Evolutionary conservation across 2,329 filamentous ascomycete genomes (phyloP), one percentile per base, ranked within the genome.

Genomic region (Diaporthe sp.): DNA sequence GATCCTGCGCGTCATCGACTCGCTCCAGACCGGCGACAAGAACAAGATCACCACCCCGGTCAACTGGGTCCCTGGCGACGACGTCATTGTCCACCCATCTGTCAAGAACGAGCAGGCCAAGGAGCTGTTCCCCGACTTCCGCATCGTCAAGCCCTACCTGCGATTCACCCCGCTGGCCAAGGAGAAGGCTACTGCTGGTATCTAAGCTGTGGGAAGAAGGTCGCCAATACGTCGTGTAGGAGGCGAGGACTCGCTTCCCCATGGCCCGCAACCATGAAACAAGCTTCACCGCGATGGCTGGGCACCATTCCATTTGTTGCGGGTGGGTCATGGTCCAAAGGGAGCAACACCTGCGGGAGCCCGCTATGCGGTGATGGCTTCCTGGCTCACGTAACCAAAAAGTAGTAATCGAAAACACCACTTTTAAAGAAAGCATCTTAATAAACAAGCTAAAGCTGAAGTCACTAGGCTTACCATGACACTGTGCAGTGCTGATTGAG

Each of bases 1-100:
- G 89, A 92, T 96, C 71, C 91, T 95, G 80, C 92, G 94, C 82
- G 92, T 95, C 79, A 86, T 95, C 84, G 93, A 95, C 88, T 94
- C 93, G 75, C 90, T 95, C 78, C 93, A 95, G 89, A 92, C 92
- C 58, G 95, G 93, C 76, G 96, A 98, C 87, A 95, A 95, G 91
- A 92, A 96, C 90, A 94, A 93, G 81, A 87, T 98, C 83, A 95
- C 94, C 79, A 97, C 94, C 74, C 95, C 95, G 68, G 96, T 98
- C 86, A 94, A 98, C 89, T 98, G 95, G 95, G 88, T 93, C 53
- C 92, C 92, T 60, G 95, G 95, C 73, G 94, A 98, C 82, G 95
- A 98, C 84, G 96, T 98, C 80, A 98, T 98, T 83, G 94, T 98
- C 78, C 95, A 95, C 83, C 95, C 95, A 63, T 89, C 88, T 77